A percentile compares a stretch with the other conserved stretches of the same genome.
phyloP scores from a whole-genome alignment of 805 yeast genomes.

The Kurtzmaniella cleridarum region DNA sequence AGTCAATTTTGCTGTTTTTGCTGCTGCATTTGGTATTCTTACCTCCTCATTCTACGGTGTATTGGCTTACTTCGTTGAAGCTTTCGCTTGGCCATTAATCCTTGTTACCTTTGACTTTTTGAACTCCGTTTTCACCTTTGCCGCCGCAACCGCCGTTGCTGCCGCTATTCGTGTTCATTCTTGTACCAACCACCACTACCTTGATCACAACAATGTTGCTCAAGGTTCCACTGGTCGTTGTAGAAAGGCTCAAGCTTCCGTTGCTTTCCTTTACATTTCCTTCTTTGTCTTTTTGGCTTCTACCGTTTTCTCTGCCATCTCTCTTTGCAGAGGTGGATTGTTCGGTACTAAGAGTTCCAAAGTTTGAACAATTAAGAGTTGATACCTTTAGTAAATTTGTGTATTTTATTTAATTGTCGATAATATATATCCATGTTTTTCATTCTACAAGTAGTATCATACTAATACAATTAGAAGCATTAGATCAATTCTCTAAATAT shows the following conservation, averaged over 20 bases:
- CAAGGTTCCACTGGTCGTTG: slow-evolving; percentile 83
- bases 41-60: slow-evolving; percentile 78
- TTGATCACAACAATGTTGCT: slow-evolving; percentile 60
- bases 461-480: too few species aligned
- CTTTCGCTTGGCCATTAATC: slow-evolving; percentile 83
- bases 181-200: slow-evolving; percentile 64
- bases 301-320: slow-evolving; percentile 52
- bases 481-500: too few species aligned
- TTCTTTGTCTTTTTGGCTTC: slow-evolving; percentile 71
- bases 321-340: slow-evolving; percentile 49
- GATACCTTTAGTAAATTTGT: too few species aligned
- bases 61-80: slow-evolving; percentile 68
- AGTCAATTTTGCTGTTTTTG: slow-evolving; percentile 83
- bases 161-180: slow-evolving; percentile 85
- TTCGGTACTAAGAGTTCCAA: slow-evolving; percentile 15
- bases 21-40: slow-evolving; percentile 80
- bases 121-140: slow-evolving; percentile 85
- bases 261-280: slow-evolving; percentile 80
- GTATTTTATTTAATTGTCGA: too few species aligned
- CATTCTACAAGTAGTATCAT: too few species aligned
- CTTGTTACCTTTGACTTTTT: slow-evolving; percentile 75
- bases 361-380: too few species aligned
- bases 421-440: too few species aligned
- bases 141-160: slow-evolving; percentile 93
- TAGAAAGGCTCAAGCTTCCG: slow-evolving; percentile 87